Conservation (phyloP, 192 early-diverging fungal genomes). For the Coemansia interrupta region DNA sequence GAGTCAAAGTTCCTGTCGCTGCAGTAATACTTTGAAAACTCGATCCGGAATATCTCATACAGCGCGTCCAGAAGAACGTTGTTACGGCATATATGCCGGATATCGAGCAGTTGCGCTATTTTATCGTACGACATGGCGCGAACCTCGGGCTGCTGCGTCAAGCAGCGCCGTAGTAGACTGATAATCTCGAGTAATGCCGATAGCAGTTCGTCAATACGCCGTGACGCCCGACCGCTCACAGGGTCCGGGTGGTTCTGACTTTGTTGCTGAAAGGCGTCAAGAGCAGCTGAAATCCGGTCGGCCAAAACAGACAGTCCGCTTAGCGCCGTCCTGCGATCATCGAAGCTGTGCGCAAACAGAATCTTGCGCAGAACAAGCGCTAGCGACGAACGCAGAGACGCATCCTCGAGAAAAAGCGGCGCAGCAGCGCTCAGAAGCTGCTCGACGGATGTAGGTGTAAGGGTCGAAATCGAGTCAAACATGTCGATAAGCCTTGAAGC, state of each 20-base stretch:
- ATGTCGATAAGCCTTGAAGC: slow-evolving; percentile 59
- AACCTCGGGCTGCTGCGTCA: slow-evolving; percentile 66
- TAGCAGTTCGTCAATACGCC: slow-evolving; percentile 11
- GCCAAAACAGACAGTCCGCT: slow-evolving; percentile 60
- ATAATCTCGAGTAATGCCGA: slow-evolving; percentile 32
- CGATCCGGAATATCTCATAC: slow-evolving; percentile 20
- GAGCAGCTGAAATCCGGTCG: slow-evolving; percentile 17
- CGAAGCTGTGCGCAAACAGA: slow-evolving; percentile 61
- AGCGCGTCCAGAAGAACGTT: slow-evolving; percentile 21
- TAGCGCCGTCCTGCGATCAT: slow-evolving; percentile 62
- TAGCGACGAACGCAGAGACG: slow-evolving; percentile 59
- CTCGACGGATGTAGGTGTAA: slow-evolving; percentile 54
- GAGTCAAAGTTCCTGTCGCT: slow-evolving; percentile 16
- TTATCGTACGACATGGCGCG: slow-evolving; percentile 58
- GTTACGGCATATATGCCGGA: slow-evolving; percentile 13
- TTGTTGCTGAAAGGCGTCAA: slow-evolving; percentile 8
- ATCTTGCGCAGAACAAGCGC: slow-evolving; percentile 68
- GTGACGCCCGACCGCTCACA: slow-evolving; percentile 1
- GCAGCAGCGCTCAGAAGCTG: slow-evolving; percentile 56
- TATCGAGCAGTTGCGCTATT: slow-evolving; percentile 49
- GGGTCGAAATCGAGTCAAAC: slow-evolving; percentile 62
- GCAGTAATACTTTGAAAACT: slow-evolving; percentile 53
- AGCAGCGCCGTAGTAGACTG: slow-evolving; percentile 64
- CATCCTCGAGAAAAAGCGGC: slow-evolving; percentile 55
- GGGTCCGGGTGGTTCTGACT: slow-evolving; percentile 8